These are phyloP conservation scores for Sclerotinia spermophila DNA, from an alignment of 2,329 filamentous ascomycete species.

Conservation along the genomic window DNA sequence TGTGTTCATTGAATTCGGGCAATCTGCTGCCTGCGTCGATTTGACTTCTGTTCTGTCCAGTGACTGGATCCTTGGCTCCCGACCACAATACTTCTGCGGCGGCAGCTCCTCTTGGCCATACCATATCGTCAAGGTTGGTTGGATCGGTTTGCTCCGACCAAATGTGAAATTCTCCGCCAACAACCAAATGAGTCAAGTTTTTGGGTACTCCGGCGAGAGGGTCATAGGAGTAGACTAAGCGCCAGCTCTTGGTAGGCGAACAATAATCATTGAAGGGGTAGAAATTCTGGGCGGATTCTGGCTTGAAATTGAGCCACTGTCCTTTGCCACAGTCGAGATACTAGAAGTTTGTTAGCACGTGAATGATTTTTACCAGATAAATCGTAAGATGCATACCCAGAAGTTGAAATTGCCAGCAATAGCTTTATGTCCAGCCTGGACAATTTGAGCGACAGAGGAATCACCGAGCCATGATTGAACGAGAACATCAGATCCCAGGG, in stretches of 20 bases:
- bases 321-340: slow-evolving; percentile 83
- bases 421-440: slow-evolving; percentile 62
- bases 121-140: slow-evolving; percentile 67
- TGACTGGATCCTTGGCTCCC: slow-evolving; percentile 57
- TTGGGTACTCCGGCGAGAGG: slow-evolving; percentile 61
- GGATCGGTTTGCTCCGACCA: slow-evolving; percentile 81
- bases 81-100: slow-evolving; percentile 80
- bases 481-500: slow-evolving; percentile 65
- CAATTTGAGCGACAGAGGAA: slow-evolving; percentile 55
- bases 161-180: slow-evolving; percentile 78
- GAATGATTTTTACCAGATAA: background rate
- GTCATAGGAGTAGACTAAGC: slow-evolving; percentile 75
- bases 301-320: slow-evolving; percentile 70
- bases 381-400: slow-evolving; percentile 53
- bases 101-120: slow-evolving; percentile 75
- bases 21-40: slow-evolving; percentile 66
- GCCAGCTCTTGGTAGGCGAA: slow-evolving; percentile 75
- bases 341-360: slow-evolving; percentile 40
- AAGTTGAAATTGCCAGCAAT: slow-evolving; percentile 74
- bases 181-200: slow-evolving; percentile 61
- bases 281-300: slow-evolving; percentile 50
- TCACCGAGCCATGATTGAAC: slow-evolving; percentile 76
- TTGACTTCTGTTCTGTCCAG: slow-evolving; percentile 67
- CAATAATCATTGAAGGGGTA: slow-evolving; percentile 83
- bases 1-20: slow-evolving; percentile 70